A percentile compares a stretch with the other conserved stretches of the same genome.
These are phyloP conservation scores for Cymbopogon citratus DNA, from an alignment of 176 grass and related monocot genomes.

Conservation along the genomic window DNA sequence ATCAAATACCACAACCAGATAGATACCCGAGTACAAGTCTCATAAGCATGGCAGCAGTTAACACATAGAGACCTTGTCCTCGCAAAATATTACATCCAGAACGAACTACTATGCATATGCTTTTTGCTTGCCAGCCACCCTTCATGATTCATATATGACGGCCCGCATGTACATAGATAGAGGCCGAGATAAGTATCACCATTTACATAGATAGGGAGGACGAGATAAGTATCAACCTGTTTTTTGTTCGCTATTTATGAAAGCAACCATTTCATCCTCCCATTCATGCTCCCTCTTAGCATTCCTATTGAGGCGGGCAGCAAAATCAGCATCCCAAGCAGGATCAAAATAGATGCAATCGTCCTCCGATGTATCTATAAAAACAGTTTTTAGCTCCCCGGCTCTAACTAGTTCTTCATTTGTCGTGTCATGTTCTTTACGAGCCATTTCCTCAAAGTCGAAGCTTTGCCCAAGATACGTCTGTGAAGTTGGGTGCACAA, in stretches of 20 bases:
- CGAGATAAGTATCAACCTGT: neutral
- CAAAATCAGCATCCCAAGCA: neutral
- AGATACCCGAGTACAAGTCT: neutral
- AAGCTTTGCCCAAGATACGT: neutral
- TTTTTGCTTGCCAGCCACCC: neutral
- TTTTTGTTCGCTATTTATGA: neutral
- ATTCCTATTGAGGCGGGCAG: neutral
- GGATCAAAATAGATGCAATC: neutral
- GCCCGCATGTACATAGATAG: no score
- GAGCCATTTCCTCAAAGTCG: neutral
- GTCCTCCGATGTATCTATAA: no score
- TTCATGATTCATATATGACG: no score
- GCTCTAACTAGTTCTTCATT: neutral
- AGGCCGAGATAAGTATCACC: neutral
- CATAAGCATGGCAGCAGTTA: no score
- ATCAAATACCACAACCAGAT: neutral
- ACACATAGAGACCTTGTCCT: no score
- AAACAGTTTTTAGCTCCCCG: neutral
- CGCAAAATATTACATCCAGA: neutral
- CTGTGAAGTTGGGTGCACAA: neutral
- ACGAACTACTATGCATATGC: neutral
- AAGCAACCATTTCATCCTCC: neutral
- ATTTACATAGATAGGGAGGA: neutral
- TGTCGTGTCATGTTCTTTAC: neutral
- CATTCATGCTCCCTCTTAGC: neutral